Conservation (phyloP, 2,329 filamentous ascomycete genomes). For the Fusarium keratoplasticum region DNA sequence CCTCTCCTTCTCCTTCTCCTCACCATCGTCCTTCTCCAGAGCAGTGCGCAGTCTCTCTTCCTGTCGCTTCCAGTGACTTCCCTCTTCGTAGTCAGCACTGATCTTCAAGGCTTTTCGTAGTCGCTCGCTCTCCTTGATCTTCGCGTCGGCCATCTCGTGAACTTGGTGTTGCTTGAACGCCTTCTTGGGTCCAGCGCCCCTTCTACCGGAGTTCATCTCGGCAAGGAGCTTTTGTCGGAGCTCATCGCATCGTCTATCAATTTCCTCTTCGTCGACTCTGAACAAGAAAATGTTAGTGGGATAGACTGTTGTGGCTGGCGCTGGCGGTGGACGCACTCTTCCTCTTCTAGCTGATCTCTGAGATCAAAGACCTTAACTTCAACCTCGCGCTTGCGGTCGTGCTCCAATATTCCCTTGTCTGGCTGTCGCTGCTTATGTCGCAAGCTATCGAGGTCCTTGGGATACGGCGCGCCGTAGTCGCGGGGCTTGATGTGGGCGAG, state of each 20-base stretch:
- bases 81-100: slow-evolving; percentile 85
- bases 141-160: slow-evolving; percentile 94
- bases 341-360: slow-evolving; percentile 90
- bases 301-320: not conserved
- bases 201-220: slow-evolving; percentile 51
- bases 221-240: slow-evolving; percentile 55
- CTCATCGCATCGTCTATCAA: slow-evolving; percentile 72
- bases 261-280: slow-evolving; percentile 88
- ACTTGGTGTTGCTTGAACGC: slow-evolving; percentile 92
- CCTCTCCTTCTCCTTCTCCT: slow-evolving; percentile 54
- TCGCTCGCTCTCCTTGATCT: slow-evolving; percentile 94
- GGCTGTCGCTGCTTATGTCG: slow-evolving; percentile 85
- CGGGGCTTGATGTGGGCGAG: slow-evolving; percentile 88
- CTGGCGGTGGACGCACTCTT: slow-evolving; percentile 66
- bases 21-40: slow-evolving; percentile 55
- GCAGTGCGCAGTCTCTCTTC: slow-evolving; percentile 72
- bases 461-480: slow-evolving; percentile 83
- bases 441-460: slow-evolving; percentile 74
- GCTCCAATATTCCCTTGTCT: slow-evolving; percentile 92
- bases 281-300: slow-evolving; percentile 13
- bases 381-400: slow-evolving; percentile 89
- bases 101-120: slow-evolving; percentile 89
- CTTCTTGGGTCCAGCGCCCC: slow-evolving; percentile 51
- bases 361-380: slow-evolving; percentile 95
- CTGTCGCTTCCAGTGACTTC: slow-evolving; percentile 85